Base-by-base conservation (phyloP, 345 rosid species). In the Punica granatum region DNA sequence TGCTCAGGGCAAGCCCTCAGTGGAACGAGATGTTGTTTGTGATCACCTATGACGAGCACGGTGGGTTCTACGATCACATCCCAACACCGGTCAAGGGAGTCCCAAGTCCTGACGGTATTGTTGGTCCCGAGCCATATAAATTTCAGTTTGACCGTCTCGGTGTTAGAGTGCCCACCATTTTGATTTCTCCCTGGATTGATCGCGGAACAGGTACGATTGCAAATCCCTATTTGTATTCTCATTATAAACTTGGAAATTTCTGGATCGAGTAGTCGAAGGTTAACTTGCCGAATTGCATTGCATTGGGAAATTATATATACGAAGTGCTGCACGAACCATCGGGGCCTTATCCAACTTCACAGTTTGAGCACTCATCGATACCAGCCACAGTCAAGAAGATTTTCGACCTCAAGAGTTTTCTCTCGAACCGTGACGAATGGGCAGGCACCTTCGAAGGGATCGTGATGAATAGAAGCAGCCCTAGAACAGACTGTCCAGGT, bases 31-130 rank as follows among this genome's bases (percentile, higher is more conserved):
- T 60, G 10, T 66, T 88, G 63, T 85, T 92, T 66, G 16, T 89
- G 0, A 53, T 92, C 49, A 71, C 74, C n/a, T 92, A 92, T 41
- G 96, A 89, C 65, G 98, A 89, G 44, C 98, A 92, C 36, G 96
- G 98, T 23, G 98, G 96, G 10, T 89, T 85, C 72, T 92, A 85
- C 26, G 98, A 92, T 66, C 98, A 92, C 63, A 96, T 89, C 37
- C 90, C 90, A 1, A 92, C 96, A 0, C 98, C 98, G 0, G 78
- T 75, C 12, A 70, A 51, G 2, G 94, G 96, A 7, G 86, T 92
- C 28, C 98, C 98, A 0, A 92, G 81, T 63, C 98, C 94, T 0
- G 98, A 92, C 28, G 94, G 75, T 37, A 72, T 92, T 12, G 79
- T 83, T 48, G 89, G 94, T 15, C 83, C 86, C 0, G 77, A 67